Evolutionary conservation across 805 yeast species (phyloP), one percentile per base, ranked within the genome.

Genomic region (Jamesozyma lodderae): DNA sequence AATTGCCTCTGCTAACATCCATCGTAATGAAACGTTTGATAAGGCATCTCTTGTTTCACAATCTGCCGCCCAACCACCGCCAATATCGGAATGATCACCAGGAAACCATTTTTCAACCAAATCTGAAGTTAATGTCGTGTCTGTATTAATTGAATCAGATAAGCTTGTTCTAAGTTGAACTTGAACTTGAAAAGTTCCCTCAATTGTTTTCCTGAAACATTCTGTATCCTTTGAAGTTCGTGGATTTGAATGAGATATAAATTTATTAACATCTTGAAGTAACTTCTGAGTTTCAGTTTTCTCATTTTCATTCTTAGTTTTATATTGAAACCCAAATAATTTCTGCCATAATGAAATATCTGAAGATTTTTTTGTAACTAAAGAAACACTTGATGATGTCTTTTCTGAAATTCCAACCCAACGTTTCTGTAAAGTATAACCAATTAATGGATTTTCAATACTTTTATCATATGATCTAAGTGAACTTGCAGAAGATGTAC

Each of bases 51-150:
- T 40, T 2, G 52, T 45, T 1, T 73, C 73, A 34, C 62, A 51
- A 51, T 73, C 78, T 4, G 63, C 55, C 1, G 63, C 53, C 79
- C 81, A 78, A 0, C 81, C 81, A 3, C 85, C 85, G 2, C 86
- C 86, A 47, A 75, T 60, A 55, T 79, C 85, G 8, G 79, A 66
- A 55, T 79, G 86, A 49, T 75, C 74, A 2, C 85, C 87, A 1
- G 81, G 73, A 48, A 79, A 79, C 79, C 80, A 79, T 30, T 73
- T 50, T 48, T 79, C 85, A 13, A 55, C 37, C 11, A 59, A 36
- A 38, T 57, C 63, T 1, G 55, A 40, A 4, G 56, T 47, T 33
- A 52, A 22, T 14, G 43, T 42, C 3, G 22, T 22, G 9, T 18
- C 21, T 11, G 41, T 21, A 3, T 11, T 18, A 14, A 38, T 10